Conservation (phyloP, 176 grass and related monocot genomes). For the Miscanthus lutarioriparius region DNA sequence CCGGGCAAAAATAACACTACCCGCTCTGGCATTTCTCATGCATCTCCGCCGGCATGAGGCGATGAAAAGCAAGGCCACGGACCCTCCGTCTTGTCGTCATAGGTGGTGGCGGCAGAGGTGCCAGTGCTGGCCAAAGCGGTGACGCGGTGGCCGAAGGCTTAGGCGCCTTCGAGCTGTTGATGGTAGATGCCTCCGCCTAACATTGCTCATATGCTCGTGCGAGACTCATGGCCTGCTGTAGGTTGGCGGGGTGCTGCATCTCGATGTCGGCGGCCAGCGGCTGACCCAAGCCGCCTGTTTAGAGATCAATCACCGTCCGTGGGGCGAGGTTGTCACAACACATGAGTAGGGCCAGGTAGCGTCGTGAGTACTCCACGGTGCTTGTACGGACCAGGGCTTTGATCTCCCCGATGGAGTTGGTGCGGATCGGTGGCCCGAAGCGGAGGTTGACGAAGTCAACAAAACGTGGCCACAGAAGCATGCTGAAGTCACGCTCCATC, state of each 20-base stretch:
- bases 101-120: accelerated
- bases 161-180: accelerated
- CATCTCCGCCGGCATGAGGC: background rate
- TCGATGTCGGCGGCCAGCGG: background rate
- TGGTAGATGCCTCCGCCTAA: too few species aligned
- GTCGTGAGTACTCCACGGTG: too few species aligned
- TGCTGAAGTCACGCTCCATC: too few species aligned
- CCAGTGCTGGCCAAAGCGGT: too few species aligned
- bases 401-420: too few species aligned
- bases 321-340: background rate
- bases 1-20: background rate
- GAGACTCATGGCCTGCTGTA: background rate
- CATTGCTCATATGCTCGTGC: background rate
- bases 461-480: too few species aligned
- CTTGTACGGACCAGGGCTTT: too few species aligned
- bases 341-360: too few species aligned
- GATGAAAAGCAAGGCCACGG: too few species aligned
- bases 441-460: too few species aligned
- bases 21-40: background rate
- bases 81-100: too few species aligned
- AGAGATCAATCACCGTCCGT: background rate
- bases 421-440: too few species aligned
- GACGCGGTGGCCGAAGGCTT: background rate
- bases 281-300: background rate
- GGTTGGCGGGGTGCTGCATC: accelerated